Evolutionary conservation across 2,329 filamentous ascomycete species (phyloP), one percentile per base, ranked within the genome.

Genomic region (Fusarium subtropicale): DNA sequence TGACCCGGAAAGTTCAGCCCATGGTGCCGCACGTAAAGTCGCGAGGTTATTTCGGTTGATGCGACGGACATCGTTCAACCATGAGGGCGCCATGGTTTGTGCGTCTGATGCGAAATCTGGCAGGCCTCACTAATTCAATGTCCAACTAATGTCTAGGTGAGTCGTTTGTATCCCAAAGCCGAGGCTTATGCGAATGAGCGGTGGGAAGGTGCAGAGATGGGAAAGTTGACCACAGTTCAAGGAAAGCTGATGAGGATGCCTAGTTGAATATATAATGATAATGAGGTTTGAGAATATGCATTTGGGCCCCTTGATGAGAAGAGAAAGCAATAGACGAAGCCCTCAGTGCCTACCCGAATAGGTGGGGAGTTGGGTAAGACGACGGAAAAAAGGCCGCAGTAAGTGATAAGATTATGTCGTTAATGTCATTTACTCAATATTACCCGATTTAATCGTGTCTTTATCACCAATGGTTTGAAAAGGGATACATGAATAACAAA

Each of bases 1-100:
- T 0, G 94, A 92, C 53, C 95, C 95, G 2, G 95, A 97, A 55
- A 98, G 88, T 81, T 98, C 95, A 50, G 91, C 80, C 61, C 85
- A 75, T 18, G 86, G 85, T 7, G 81, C 78, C 55, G 75, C 76
- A 41, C 81, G 81, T 57, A 88, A 76, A 22, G 83, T 85, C 31
- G 76, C 71, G 63, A 85, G 73, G 79, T 88, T 88, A 74, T 86
- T 81, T 53, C 76, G 78, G 70, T 85, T 79, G 26, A 77, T 56
- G 56, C 74, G 78, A 38, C 75, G 75, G 26, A 79, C 36, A 42
- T 75, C 69, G 41, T 69, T 63, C 12, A 76, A 57, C 77, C 76
- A 78, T 20, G 73, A 66, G 4, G 62, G 65, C 18, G 71, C 59
- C 73, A 75, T 75, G 58, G 15, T 47, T 52, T 39, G 45, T 34